These are phyloP conservation scores for Macrocybe gigantea DNA, from an alignment of 768 basidiomycete species.

Conservation along the genomic window DNA sequence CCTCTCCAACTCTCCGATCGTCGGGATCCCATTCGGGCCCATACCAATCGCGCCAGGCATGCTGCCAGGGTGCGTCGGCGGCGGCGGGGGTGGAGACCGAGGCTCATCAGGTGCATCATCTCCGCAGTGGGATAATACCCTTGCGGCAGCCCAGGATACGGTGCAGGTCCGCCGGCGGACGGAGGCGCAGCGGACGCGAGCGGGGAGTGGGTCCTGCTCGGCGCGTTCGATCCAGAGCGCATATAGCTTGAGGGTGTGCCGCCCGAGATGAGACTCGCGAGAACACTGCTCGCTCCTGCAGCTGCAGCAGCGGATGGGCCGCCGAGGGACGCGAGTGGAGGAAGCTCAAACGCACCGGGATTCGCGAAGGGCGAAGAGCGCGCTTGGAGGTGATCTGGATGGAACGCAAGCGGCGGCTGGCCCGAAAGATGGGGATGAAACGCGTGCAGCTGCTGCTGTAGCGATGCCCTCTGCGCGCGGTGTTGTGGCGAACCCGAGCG, in stretches of 20 bases:
- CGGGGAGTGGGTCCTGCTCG: conserved; percentile 59
- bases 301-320: neutral
- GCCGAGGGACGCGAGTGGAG: conserved; percentile 45
- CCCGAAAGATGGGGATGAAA: conserved; percentile 6
- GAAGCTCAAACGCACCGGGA: conserved; percentile 46
- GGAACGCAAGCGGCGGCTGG: conserved; percentile 3
- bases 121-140: conserved; percentile 26
- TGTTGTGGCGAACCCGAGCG: conserved; percentile 2
- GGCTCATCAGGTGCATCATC: conserved; percentile 22
- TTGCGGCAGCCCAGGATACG: conserved; percentile 33
- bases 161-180: conserved; percentile 21
- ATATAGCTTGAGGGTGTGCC: conserved; percentile 51
- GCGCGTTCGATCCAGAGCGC: conserved; percentile 58
- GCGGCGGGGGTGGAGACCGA: conserved; percentile 1
- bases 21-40: conserved; percentile 26
- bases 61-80: neutral
- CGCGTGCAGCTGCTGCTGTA: neutral
- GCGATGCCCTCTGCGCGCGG: too few relatives aligned
- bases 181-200: conserved; percentile 14
- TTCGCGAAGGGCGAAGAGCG: conserved; percentile 11
- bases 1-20: conserved; percentile 57
- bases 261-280: conserved; percentile 22
- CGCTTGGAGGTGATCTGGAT: conserved; percentile 7
- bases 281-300: too few relatives aligned
- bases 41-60: too few relatives aligned